Evolutionary conservation across 495 filamentous ascomycete genomes (phyloP).

Genomic region (Neurospora sp.): DNA sequence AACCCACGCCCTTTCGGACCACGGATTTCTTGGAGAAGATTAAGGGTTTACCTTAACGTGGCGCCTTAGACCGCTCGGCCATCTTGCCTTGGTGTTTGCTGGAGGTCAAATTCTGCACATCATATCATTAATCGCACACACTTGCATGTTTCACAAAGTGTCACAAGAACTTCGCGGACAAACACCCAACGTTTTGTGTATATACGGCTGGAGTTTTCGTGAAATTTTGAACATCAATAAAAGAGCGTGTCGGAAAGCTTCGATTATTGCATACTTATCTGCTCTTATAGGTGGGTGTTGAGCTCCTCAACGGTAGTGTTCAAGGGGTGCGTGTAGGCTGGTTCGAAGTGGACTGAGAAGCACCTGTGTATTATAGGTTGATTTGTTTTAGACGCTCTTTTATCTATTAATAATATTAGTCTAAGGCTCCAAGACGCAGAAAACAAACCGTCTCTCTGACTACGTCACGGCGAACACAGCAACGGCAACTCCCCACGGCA

Average conservation of each 20-base stretch:
- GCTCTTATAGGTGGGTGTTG: not conserved
- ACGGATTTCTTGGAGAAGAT: not conserved
- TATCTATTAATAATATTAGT: not conserved
- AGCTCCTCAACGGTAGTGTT: not conserved
- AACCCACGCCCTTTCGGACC: conserved; percentile 28
- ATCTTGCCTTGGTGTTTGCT: not conserved
- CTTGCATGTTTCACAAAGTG: not conserved
- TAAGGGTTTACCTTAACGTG: not conserved
- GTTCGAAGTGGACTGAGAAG: not conserved
- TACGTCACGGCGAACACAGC: not conserved
- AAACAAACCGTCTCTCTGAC: not conserved
- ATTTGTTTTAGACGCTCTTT: not conserved
- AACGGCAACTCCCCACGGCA: not conserved
- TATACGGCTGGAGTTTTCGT: not conserved
- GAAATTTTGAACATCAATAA: not conserved
- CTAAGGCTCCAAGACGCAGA: not conserved
- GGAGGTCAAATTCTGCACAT: fast-evolving
- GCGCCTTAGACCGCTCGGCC: not conserved
- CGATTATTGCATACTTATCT: fast-evolving
- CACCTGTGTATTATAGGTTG: not conserved
- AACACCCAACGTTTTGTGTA: not conserved
- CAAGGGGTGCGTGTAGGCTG: not conserved
- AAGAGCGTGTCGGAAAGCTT: not conserved
- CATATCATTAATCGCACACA: not conserved
- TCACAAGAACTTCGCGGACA: not conserved